Evolutionary conservation across 331 rosid species (phyloP).

Genomic region (Ulmus americana): DNA sequence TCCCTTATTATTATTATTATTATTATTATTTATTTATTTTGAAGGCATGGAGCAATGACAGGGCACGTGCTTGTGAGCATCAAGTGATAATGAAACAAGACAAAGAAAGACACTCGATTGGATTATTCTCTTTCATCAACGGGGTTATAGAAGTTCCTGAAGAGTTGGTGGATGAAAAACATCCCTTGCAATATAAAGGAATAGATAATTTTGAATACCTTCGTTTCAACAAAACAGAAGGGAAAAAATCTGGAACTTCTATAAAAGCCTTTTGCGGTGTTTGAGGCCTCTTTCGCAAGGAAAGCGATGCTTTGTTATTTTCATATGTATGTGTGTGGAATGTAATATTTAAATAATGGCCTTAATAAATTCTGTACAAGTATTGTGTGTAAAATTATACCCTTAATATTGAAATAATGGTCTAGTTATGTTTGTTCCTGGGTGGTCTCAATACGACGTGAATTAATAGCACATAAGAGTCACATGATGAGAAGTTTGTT

Average conservation of each 20-base stretch:
- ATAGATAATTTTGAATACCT: constrained; percentile 16
- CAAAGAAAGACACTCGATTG: constrained; percentile 15
- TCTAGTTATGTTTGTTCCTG: constrained; percentile 23
- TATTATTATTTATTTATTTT: not conserved
- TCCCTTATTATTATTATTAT: too few relatives aligned
- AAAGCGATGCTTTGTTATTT: not conserved
- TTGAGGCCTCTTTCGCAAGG: not conserved
- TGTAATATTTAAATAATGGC: too few relatives aligned
- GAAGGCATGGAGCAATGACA: constrained; percentile 29
- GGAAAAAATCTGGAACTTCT: not conserved
- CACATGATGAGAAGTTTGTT: too few relatives aligned
- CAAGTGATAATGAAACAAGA: constrained; percentile 13
- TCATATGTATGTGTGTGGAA: too few relatives aligned
- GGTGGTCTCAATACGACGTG: too few relatives aligned
- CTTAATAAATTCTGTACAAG: too few relatives aligned
- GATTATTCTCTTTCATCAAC: constrained; percentile 17
- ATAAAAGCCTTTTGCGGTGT: constrained; percentile 24
- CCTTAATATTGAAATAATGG: constrained; percentile 5
- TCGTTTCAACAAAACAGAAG: constrained; percentile 3
- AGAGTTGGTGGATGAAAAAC: constrained; percentile 20
- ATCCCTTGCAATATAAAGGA: constrained; percentile 22
- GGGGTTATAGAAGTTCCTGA: constrained; percentile 17
- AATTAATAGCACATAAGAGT: too few relatives aligned
- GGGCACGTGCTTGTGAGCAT: constrained; percentile 14
- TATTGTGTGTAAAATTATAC: too few relatives aligned